Base-by-base conservation (phyloP, 2,329 filamentous ascomycete genomes). In the Calonectria pseudoreteaudii region DNA sequence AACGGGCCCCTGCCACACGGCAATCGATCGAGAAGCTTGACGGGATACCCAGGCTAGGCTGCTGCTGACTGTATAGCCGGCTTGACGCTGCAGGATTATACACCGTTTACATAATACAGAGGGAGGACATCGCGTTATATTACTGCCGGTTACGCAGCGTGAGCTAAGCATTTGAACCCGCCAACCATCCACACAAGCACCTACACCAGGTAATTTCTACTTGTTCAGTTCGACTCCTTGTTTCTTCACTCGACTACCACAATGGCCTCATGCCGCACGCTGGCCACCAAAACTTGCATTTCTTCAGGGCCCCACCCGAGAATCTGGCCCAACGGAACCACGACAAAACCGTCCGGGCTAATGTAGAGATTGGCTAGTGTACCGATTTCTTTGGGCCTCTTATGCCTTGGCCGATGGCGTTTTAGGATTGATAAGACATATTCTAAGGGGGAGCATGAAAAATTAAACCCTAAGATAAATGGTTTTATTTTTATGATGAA, bases 371-470 rank as follows among this genome's bases (percentile, higher is more conserved):
- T 36, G 7, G 30, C 49, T 14, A 86, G 71, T 71, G 84, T 26
- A 65, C 77, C 87, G 67, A 87, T 80, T 60, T 86, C 81, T 74
- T 87, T 88, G 26, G 87, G 47, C 34, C 23, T 53, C 60, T 58
- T 70, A 50, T 88, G 84, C 30, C 81, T 84, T 0, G 87, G 82
- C 87, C 87, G 88, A 0, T 76, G 4, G 30, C 30, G n/a, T n/a
- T n/a, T n/a, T n/a, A n/a, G n/a, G n/a, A n/a, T n/a, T n/a, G n/a
- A n/a, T n/a, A n/a, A n/a, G n/a, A n/a, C n/a, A n/a, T n/a, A n/a
- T n/a, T n/a, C n/a, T n/a, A n/a, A n/a, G n/a, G n/a, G n/a, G n/a
- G n/a, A n/a, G n/a, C n/a, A n/a, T n/a, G n/a, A n/a, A n/a, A n/a
- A n/a, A n/a, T n/a, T n/a, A n/a, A n/a, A n/a, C n/a, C n/a, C n/a